Base-by-base conservation (phyloP, 2,329 filamentous ascomycete genomes). In the Aplosporella prunicola region DNA sequence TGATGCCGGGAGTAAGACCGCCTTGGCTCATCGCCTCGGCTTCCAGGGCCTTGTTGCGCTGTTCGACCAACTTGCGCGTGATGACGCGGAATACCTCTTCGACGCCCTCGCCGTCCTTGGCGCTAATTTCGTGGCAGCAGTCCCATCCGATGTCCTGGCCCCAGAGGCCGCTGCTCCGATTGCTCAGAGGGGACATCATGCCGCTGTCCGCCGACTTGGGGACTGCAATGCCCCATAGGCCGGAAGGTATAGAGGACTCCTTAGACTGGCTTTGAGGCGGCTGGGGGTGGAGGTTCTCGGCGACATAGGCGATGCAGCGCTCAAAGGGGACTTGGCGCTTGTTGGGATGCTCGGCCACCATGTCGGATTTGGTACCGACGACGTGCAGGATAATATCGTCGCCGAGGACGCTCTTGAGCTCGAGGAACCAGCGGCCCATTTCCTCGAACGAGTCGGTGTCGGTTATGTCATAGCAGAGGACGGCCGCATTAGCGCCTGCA, bases 21-120 rank as follows among this genome's bases (percentile, higher is more conserved):
- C 56, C 60, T 27, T 57, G 50, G 9, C 59, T 56, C 13, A 67
- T 62, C 36, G 66, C 61, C 35, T 72, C 70, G 10, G 66, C 62
- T 43, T 73, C 71, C 10, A 71, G 54, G 30, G 66, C 68, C 40
- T 68, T 68, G 28, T 80, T 67, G 42, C 70, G 66, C 52, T 89
- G 75, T 64, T 95, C 89, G 5, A 80, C 78, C 13, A 81, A 62
- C 63, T 93, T 93, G 51, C 93, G 70, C 7, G 88, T 91, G 30
- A 87, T 82, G 17, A 93, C 85, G 2, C 89, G 74, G 51, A 96
- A 96, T 0, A 98, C 87, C 61, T 96, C 91, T 50, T 96, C 91
- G 13, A 98, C 88, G 13, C 89, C 89, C 66, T 95, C 88, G 40
- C 88, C 88, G 52, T 81, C 87, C 67, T 93, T 89, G 32, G 89